Conservation (phyloP, 257 asterid genomes). For the Solanum pimpinellifolium region DNA sequence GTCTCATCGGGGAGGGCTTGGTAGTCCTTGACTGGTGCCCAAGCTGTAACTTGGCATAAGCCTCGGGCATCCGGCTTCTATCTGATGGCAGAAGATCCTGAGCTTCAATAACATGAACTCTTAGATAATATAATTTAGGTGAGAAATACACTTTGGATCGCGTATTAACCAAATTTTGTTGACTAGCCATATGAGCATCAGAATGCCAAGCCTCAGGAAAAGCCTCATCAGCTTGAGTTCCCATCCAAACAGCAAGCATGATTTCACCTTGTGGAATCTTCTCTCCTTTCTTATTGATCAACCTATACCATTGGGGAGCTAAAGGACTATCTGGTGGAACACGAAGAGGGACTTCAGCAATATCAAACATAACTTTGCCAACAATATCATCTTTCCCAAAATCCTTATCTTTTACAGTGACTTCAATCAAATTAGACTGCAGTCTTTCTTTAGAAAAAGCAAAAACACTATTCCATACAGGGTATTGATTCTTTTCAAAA, state of each 20-base stretch:
- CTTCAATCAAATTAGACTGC: slow-evolving; percentile 62
- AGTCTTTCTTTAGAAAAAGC: slow-evolving; percentile 69
- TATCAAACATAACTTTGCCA: slow-evolving; percentile 59
- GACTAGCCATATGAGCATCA: slow-evolving; percentile 60
- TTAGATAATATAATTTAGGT: slow-evolving; percentile 56
- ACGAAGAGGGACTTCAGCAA: slow-evolving; percentile 48
- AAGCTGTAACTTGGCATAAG: slow-evolving; percentile 48
- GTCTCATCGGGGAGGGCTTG: slow-evolving; percentile 36
- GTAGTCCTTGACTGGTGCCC: slow-evolving; percentile 58
- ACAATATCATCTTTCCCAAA: slow-evolving; percentile 70
- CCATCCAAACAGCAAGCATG: slow-evolving; percentile 92
- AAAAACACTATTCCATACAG: slow-evolving; percentile 59
- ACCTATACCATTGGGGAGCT: slow-evolving; percentile 78
- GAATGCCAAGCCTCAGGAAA: slow-evolving; percentile 92
- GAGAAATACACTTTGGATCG: slow-evolving; percentile 81
- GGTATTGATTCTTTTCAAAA: slow-evolving; percentile 59
- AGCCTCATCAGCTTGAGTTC: slow-evolving; percentile 93
- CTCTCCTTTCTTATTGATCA: slow-evolving; percentile 51
- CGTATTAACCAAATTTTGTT: slow-evolving; percentile 40
- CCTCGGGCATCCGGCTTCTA: slow-evolving; percentile 30
- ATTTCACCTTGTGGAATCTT: slow-evolving; percentile 48
- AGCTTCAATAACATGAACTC: slow-evolving; percentile 65
- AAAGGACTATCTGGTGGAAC: slow-evolving; percentile 88
- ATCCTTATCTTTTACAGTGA: slow-evolving; percentile 66
- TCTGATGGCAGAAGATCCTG: slow-evolving; percentile 75